Base-by-base conservation (phyloP, 768 basidiomycete genomes). In the Xerocomus spinulosus region DNA sequence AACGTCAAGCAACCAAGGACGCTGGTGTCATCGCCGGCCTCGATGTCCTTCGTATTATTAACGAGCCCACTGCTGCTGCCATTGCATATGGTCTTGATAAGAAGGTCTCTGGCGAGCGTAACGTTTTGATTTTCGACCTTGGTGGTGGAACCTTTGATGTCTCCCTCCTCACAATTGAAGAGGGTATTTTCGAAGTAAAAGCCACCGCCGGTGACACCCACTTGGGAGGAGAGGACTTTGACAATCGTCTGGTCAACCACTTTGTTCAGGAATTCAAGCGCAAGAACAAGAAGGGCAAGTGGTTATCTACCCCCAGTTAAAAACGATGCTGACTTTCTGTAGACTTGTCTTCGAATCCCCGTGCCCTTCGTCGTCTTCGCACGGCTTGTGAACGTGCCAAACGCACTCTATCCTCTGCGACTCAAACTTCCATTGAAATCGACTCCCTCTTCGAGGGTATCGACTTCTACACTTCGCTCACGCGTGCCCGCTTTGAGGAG, bases 111-210 rank as follows among this genome's bases (percentile, higher is more conserved):
- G 85, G 88, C 55, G 94, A 98, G 72, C 86, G 87, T 52, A 95
- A 96, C 66, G 93, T 98, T 59, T 81, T 97, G 64, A 95, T 97
- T 69, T 97, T 96, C 75, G 94, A 98, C 78, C 86, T 97, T 33
- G 94, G 93, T 53, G 94, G 94, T 76, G 94, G 93, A 75, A 96
- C 94, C 30, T 97, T 95, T 70, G 93, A 96, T 83, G 93, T 95
- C 29, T 95, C 93, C 25, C 88, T 97, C 48, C 74, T 97, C 52
- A 94, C 91, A 50, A 95, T 96, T 54, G 92, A 93, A 68, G 93
- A 94, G 71, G 93, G 93, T 71, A 93, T 96, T 70, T 95, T 96
- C 73, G 94, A 93, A 67, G 94, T 97, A 71, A 91, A 94, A 80
- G 92, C 94, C 48, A 96, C 93, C 49, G 93, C 94, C 46, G 94